Percentiles rank a stretch among this genome's conserved stretches.
These are phyloP conservation scores for Fusarium acutatum DNA, from an alignment of 2,329 filamentous ascomycete genomes.

Conservation along the genomic window DNA sequence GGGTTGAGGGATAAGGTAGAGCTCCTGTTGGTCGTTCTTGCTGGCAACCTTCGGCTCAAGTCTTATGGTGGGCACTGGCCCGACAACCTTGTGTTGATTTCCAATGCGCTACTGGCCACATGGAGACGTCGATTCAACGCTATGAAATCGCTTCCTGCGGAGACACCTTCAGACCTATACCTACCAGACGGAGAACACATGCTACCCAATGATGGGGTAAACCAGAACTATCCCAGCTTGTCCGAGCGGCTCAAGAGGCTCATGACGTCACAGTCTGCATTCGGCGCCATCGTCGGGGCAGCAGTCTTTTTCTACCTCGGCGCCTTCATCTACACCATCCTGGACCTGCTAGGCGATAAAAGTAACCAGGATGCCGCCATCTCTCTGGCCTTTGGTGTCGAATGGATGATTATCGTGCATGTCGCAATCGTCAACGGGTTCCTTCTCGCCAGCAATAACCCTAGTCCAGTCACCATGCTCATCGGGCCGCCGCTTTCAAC, in stretches of 20 bases:
- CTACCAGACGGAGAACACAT: fast-evolving
- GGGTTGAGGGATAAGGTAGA: not conserved
- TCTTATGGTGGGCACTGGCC: fast-evolving
- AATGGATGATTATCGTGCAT: not conserved
- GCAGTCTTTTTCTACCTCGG: not conserved
- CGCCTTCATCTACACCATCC: not conserved
- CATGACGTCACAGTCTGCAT: not conserved
- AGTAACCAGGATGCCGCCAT: not conserved
- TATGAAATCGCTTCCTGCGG: not conserved
- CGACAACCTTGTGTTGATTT: not conserved
- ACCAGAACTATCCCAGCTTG: not conserved
- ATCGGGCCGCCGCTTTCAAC: not conserved
- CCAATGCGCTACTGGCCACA: not conserved
- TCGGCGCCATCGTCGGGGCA: not conserved
- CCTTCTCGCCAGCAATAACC: not conserved
- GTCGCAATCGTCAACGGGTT: not conserved
- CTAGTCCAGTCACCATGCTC: not conserved
- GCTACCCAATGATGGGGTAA: fast-evolving
- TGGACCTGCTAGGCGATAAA: not conserved
- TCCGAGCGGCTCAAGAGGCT: not conserved
- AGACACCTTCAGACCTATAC: not conserved
- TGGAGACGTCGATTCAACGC: not conserved
- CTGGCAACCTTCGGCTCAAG: not conserved
- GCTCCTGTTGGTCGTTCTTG: not conserved
- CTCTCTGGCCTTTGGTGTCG: not conserved